Base-by-base conservation (phyloP, 2,329 filamentous ascomycete genomes). In the Phialophora chinensis region DNA sequence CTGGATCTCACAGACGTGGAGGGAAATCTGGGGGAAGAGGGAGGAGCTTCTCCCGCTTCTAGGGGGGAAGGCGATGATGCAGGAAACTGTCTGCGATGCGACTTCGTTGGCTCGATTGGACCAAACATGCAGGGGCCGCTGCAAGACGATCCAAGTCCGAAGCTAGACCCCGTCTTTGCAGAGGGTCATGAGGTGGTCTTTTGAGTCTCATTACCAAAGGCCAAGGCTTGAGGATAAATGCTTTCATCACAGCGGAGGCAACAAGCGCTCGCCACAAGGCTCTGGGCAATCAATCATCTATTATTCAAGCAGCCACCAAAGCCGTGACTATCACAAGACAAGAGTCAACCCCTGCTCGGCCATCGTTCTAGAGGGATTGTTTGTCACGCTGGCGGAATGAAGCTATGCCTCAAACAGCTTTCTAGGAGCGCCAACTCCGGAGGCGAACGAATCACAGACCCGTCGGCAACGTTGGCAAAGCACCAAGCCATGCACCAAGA, bases 381-480 rank as follows among this genome's bases (percentile, higher is more conserved):
- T 50, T 60, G 57, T 60, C 57, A 50, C 27, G 27, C 20, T 29
- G 20, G n/a, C 47, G 58, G 33, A 61, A n/a, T 61, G 27, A 53
- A 52, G 58, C 58, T 53, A 61, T 52, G 11, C 29, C 58, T 4
- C n/a, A 12, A 35, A n/a, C 27, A 52, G 25, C 35, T 2, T 20
- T 25, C 44, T 38, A 61, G 58, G 27, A 61, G 47, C 58, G 47
- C 58, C 49, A 61, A 23, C 23, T 29, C 47, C n/a, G 44, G 38
- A 61, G 35, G 44, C 58, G 58, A 61, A 42, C 58, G 47, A 61
- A 61, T 61, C 10, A 44, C 33, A 53, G 11, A 5, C 17, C n/a
- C 47, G 31, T 14, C 31, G 17, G 29, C 29, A n/a, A 31, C 14
- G 49, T 52, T 52, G 49, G 53, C 53, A 55, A 55, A 33, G 53